Base-by-base conservation (phyloP, 2,329 filamentous ascomycete species). In the Diaporthe citrichinensis region DNA sequence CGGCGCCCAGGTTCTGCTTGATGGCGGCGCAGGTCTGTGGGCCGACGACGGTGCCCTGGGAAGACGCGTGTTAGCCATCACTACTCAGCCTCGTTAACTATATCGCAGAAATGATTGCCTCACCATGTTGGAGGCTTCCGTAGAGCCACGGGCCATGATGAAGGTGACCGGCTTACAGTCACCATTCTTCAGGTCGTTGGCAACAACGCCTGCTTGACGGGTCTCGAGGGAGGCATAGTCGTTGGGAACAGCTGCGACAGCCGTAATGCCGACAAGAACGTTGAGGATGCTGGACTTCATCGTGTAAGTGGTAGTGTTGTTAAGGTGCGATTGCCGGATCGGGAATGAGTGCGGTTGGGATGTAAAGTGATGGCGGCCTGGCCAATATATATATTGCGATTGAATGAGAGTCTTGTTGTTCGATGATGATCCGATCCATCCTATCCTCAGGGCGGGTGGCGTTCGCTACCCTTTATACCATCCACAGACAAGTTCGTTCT, bases 121-220 rank as follows among this genome's bases (percentile, higher is more conserved):
- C 72, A 84, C 83, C 79, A 83, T 81, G 62, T 84, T 84, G 49
- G 81, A 82, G 0, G 74, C 14, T 67, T 84, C 83, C 12, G 82
- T 82, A 0, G 83, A 83, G 0, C 80, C 83, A 20, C 83, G 81
- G 15, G 83, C 83, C 71, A 84, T 83, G 69, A 84, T 83, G 36
- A 84, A 82, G 3, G 80, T 81, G 3, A 81, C 79, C 10, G 78
- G 77, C 31, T 81, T 81, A 74, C 83, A 84, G 14, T 73, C 41
- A 10, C 76, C 77, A 58, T 72, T 20, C 59, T 78, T 78, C 31
- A 78, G 28, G 25, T 78, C 77, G 59, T 78, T 74, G 49, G 73
- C 67, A 10, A 31, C 68, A 12, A 36, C n/a, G 25, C 71, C 53
- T 39, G 57, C 46, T 34, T 76, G 77, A 23, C 73, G 69, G 6